Evolutionary conservation across 306 rosid species (phyloP).

Genomic region (Corylus avellana): DNA sequence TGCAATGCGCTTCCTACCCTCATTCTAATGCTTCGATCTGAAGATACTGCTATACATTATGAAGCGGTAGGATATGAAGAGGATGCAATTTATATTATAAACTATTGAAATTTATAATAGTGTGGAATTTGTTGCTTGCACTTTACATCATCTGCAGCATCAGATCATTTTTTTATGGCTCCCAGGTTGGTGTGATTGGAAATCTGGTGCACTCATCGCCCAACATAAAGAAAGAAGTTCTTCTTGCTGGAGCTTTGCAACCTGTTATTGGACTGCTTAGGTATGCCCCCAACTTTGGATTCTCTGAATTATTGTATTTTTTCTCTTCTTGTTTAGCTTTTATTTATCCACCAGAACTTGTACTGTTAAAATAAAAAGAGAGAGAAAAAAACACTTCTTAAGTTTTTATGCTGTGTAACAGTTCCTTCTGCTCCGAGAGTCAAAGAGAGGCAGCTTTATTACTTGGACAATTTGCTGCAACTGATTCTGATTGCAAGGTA

Average conservation of each 20-base stretch:
- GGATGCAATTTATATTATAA: conserved; percentile 15
- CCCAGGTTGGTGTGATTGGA: conserved; percentile 98
- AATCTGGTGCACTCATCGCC: conserved; percentile 98
- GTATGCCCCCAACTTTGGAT: conserved; percentile 38
- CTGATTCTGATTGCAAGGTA: conserved; percentile 99
- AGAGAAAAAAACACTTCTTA: not conserved
- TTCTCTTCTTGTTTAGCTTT: conserved; percentile 4
- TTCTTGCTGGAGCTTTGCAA: conserved; percentile 93
- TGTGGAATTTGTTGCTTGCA: conserved; percentile 19
- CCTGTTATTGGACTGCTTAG: conserved; percentile 97
- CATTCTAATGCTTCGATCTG: conserved; percentile 90
- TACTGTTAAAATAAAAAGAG: not conserved
- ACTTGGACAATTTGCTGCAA: conserved; percentile 98
- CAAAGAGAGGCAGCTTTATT: conserved; percentile 98
- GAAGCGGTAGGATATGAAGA: conserved; percentile 73
- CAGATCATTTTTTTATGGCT: conserved; percentile 41
- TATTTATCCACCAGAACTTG: not conserved
- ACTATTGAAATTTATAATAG: conserved; percentile 18
- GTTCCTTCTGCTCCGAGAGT: conserved; percentile 97
- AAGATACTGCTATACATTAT: conserved; percentile 95
- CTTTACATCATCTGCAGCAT: conserved; percentile 24
- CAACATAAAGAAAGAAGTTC: conserved; percentile 92
- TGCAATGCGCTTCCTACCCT: conserved; percentile 99
- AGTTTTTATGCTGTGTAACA: conserved; percentile 35
- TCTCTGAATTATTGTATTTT: not conserved